These are phyloP conservation scores for Castanospermum australe DNA, from an alignment of 306 rosid species.

Conservation along the genomic window DNA sequence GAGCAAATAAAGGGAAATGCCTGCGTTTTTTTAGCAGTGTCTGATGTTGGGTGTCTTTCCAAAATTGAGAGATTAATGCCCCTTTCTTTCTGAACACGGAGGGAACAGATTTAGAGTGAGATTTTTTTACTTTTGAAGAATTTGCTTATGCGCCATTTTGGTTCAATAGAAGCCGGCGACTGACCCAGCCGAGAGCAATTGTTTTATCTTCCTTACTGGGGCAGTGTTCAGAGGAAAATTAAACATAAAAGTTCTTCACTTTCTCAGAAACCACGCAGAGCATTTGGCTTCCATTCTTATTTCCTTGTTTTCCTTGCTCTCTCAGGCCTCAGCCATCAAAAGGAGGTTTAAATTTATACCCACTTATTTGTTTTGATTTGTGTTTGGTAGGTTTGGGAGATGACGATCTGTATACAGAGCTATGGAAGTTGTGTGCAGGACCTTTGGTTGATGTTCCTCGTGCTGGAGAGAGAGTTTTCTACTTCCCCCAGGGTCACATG, in stretches of 20 bases:
- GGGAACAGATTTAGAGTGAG: background rate
- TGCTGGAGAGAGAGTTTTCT: constrained; percentile 57
- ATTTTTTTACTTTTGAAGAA: background rate
- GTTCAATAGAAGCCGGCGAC: background rate
- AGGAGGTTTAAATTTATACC: background rate
- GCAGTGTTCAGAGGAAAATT: background rate
- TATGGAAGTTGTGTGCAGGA: constrained; percentile 86
- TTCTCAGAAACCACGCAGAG: constrained; percentile 27
- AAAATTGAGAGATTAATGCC: background rate
- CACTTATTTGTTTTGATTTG: background rate
- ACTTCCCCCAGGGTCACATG: constrained; percentile 92
- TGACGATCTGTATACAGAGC: constrained; percentile 43
- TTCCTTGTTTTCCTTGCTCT: background rate
- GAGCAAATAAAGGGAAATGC: constrained; percentile 2
- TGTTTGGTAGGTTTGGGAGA: constrained; percentile 39
- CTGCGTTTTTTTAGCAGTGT: background rate
- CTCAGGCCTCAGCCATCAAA: background rate
- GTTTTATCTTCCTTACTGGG: background rate
- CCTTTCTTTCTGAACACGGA: background rate
- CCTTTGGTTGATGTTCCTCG: constrained; percentile 80
- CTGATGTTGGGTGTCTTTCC: background rate
- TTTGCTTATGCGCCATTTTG: background rate
- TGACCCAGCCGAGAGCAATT: background rate
- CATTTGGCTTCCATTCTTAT: background rate
- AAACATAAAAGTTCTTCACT: background rate